Percentiles rank a stretch among this genome's conserved stretches.
These are phyloP conservation scores for Pinus taeda DNA, from an alignment of 75 land plant genomes.

Conservation along the genomic window DNA sequence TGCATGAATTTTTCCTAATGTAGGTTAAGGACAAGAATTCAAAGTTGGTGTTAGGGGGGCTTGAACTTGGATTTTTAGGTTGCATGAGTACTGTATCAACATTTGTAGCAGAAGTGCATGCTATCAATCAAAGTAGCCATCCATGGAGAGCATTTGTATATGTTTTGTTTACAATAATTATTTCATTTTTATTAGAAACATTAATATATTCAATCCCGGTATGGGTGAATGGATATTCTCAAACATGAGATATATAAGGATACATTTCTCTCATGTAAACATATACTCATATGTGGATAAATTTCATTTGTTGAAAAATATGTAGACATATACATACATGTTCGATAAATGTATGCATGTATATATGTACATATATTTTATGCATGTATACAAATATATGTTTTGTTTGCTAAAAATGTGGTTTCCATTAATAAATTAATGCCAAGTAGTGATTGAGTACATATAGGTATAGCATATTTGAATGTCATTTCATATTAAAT, in stretches of 20 bases:
- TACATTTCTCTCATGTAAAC: too few relatives aligned
- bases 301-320: too few relatives aligned
- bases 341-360: too few relatives aligned
- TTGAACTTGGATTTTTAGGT: constrained; percentile 82
- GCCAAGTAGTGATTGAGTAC: too few relatives aligned
- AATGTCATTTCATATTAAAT: too few relatives aligned
- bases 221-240: constrained; percentile 30
- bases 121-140: constrained; percentile 44
- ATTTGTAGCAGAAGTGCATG: constrained; percentile 70
- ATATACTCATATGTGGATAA: too few relatives aligned
- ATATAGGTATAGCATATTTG: too few relatives aligned
- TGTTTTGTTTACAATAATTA: constrained; percentile 25
- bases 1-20: background rate
- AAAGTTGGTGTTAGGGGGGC: constrained; percentile 32
- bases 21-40: constrained; percentile 51
- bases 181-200: constrained; percentile 48
- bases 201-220: constrained; percentile 56
- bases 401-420: too few relatives aligned
- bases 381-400: too few relatives aligned
- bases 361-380: too few relatives aligned
- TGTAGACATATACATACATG: too few relatives aligned
- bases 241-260: background rate
- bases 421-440: too few relatives aligned
- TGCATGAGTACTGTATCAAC: constrained; percentile 97
- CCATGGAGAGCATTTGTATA: constrained; percentile 73